These are phyloP conservation scores for Sphaerobolus stellatus DNA, from an alignment of 1,284 basidiomycete species.

Conservation along the genomic window DNA sequence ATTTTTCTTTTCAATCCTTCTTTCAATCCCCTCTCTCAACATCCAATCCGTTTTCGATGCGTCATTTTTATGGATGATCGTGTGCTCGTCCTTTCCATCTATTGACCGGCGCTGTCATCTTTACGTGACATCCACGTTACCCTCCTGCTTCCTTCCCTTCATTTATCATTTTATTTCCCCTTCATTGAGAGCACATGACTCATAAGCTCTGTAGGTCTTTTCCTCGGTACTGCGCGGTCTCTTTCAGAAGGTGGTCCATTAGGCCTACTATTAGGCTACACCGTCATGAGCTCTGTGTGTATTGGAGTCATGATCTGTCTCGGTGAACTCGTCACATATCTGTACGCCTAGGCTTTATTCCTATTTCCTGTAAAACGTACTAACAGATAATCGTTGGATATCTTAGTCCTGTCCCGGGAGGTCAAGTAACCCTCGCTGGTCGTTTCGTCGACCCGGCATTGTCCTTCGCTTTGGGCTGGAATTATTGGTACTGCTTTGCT, in stretches of 20 bases:
- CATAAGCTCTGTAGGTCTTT: too few relatives aligned
- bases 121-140: too few relatives aligned
- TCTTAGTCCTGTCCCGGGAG: slow-evolving; percentile 30
- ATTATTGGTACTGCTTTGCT: slow-evolving; percentile 26
- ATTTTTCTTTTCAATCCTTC: too few relatives aligned
- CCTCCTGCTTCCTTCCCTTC: too few relatives aligned
- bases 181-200: too few relatives aligned
- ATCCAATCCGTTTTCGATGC: too few relatives aligned
- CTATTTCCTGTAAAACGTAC: background rate
- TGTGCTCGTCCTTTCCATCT: too few relatives aligned
- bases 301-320: background rate
- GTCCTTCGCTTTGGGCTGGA: slow-evolving; percentile 40
- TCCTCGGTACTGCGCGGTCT: slow-evolving; percentile 74
- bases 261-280: slow-evolving; percentile 62
- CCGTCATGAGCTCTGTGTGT: slow-evolving; percentile 54
- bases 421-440: slow-evolving; percentile 33
- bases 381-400: too few relatives aligned
- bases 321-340: background rate
- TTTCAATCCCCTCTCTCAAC: too few relatives aligned
- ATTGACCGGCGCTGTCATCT: too few relatives aligned
- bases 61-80: too few relatives aligned
- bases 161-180: too few relatives aligned
- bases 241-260: slow-evolving; percentile 55
- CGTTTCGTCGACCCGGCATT: slow-evolving; percentile 51
- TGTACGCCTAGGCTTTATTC: background rate